Evolutionary conservation across 2,329 filamentous ascomycete species (phyloP).

Genomic region (Claviceps digitariae): DNA sequence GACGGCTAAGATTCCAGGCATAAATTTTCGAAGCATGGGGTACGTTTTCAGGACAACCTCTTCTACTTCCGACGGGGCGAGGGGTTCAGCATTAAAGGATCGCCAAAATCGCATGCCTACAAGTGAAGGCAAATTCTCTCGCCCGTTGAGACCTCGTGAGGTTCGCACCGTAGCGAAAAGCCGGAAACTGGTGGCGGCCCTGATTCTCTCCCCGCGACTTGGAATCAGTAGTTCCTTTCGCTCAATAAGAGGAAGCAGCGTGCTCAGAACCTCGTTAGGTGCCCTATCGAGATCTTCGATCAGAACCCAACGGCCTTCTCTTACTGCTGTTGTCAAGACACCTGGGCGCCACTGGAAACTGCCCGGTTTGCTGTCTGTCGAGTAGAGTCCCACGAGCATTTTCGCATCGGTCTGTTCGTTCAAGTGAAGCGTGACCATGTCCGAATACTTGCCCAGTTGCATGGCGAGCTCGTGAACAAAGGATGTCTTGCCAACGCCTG

Average conservation of each 20-base stretch:
- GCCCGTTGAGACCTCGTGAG: slow-evolving; percentile 51
- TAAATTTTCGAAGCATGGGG: slow-evolving; percentile 52
- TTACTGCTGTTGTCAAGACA: slow-evolving; percentile 84
- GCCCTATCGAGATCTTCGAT: slow-evolving; percentile 95
- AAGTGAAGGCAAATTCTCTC: slow-evolving; percentile 56
- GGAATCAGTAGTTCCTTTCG: slow-evolving; percentile 82
- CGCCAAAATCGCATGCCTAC: slow-evolving; percentile 83
- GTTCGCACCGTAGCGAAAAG: slow-evolving; percentile 87
- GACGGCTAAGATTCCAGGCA: slow-evolving; percentile 44
- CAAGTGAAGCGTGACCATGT: slow-evolving; percentile 86
- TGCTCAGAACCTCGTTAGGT: slow-evolving; percentile 88
- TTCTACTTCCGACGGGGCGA: slow-evolving; percentile 55
- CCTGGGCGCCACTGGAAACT: slow-evolving; percentile 88
- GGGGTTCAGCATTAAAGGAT: slow-evolving; percentile 53
- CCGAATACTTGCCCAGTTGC: slow-evolving; percentile 62
- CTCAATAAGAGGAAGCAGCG: slow-evolving; percentile 83
- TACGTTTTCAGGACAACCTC: slow-evolving; percentile 60
- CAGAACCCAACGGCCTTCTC: slow-evolving; percentile 88
- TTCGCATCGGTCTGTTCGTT: slow-evolving; percentile 99
- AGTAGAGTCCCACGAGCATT: slow-evolving; percentile 87
- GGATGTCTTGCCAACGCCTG: slow-evolving; percentile 84
- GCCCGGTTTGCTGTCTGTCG: slow-evolving; percentile 73
- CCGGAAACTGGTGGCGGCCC: slow-evolving; percentile 72
- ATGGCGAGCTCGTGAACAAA: slow-evolving; percentile 70
- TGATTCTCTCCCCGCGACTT: slow-evolving; percentile 72